These are phyloP conservation scores for Dipodascus geniculatus DNA, from an alignment of 805 yeast genomes.

Conservation along the genomic window DNA sequence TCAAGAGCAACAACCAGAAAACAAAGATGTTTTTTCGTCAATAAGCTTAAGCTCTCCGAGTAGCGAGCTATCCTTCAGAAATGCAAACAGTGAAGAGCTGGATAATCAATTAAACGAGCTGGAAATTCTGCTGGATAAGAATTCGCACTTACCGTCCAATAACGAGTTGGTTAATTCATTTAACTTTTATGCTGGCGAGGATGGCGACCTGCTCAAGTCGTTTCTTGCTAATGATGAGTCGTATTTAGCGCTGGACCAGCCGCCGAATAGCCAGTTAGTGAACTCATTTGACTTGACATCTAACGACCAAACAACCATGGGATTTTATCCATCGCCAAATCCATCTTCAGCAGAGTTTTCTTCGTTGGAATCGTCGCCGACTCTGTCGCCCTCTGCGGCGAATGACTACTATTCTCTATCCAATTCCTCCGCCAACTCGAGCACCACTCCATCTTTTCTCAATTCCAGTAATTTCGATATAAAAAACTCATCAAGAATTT, in stretches of 20 bases:
- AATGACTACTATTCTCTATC: background rate
- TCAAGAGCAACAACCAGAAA: background rate
- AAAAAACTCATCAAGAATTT: conserved; percentile 27
- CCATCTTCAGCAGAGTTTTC: conserved; percentile 1
- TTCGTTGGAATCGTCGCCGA: background rate
- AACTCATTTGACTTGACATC: background rate
- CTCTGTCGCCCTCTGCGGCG: background rate
- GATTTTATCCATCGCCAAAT: background rate
- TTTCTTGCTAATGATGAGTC: background rate
- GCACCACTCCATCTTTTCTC: background rate
- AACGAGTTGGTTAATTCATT: background rate
- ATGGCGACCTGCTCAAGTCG: background rate
- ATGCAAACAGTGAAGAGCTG: background rate
- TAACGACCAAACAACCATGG: background rate
- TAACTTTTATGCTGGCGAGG: background rate
- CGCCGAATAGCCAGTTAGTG: background rate
- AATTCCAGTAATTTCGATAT: conserved; percentile 8
- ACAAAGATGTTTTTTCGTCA: background rate
- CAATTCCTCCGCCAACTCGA: background rate
- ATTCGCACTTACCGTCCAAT: background rate
- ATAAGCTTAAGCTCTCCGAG: background rate
- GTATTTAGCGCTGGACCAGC: background rate
- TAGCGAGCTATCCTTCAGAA: background rate
- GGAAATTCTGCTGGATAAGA: background rate
- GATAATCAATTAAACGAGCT: background rate